phyloP scores from a whole-genome alignment of 2,329 filamentous ascomycete species.

The Byssothecium circinans region DNA sequence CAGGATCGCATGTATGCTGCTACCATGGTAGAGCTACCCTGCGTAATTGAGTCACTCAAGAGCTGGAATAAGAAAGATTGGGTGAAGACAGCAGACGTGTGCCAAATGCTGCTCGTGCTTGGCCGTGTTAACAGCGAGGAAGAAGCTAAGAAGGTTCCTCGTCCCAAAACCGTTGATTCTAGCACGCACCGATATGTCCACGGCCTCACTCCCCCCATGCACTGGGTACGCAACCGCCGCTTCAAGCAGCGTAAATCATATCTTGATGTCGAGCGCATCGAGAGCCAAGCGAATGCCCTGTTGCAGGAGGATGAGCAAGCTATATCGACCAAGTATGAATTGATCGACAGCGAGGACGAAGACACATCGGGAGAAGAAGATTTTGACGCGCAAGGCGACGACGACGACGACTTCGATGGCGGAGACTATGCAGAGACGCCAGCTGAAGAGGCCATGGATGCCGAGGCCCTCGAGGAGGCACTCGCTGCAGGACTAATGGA shows the following conservation, averaged over 20 bases:
- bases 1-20: slow-evolving; percentile 74
- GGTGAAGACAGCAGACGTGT: slow-evolving; percentile 86
- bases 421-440: slow-evolving; percentile 45
- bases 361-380: slow-evolving; percentile 43
- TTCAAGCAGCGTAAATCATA: slow-evolving; percentile 83
- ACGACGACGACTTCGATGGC: slow-evolving; percentile 47
- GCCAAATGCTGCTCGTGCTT: slow-evolving; percentile 84
- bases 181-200: slow-evolving; percentile 75
- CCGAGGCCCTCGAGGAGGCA: slow-evolving; percentile 38
- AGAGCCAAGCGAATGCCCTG: slow-evolving; percentile 74
- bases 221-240: slow-evolving; percentile 77
- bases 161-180: slow-evolving; percentile 72
- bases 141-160: slow-evolving; percentile 53
- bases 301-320: slow-evolving; percentile 68
- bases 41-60: slow-evolving; percentile 88
- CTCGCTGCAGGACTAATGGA: slow-evolving; percentile 41
- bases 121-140: slow-evolving; percentile 63
- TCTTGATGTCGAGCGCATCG: slow-evolving; percentile 82
- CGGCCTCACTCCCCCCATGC: slow-evolving; percentile 85
- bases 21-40: slow-evolving; percentile 79
- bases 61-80: slow-evolving; percentile 85
- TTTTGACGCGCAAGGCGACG: slow-evolving; percentile 41
- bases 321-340: slow-evolving; percentile 60
- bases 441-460: slow-evolving; percentile 44
- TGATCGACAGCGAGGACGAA: slow-evolving; percentile 48